These are phyloP conservation scores for Fusarium metavorans DNA, from an alignment of 2,329 filamentous ascomycete species.

Conservation along the genomic window DNA sequence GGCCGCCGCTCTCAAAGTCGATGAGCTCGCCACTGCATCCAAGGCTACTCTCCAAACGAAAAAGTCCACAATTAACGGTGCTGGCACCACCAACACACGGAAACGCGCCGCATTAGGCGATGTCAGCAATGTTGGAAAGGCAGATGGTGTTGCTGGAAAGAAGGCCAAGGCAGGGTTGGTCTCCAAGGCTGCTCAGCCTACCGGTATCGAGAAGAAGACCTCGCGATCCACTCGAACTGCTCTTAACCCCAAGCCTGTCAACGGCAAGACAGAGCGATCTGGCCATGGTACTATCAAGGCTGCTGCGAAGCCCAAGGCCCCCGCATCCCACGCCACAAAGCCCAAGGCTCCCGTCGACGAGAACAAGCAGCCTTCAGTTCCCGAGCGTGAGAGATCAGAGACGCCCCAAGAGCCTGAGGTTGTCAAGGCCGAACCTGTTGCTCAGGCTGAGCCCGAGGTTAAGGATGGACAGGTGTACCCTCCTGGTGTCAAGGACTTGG, in stretches of 20 bases:
- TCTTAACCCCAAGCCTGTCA: slow-evolving; percentile 74
- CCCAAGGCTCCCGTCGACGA: slow-evolving; percentile 71
- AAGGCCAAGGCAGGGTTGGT: slow-evolving; percentile 81
- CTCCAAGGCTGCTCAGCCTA: slow-evolving; percentile 84
- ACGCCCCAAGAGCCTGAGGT: slow-evolving; percentile 45
- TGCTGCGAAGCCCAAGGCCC: slow-evolving; percentile 73
- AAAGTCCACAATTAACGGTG: slow-evolving; percentile 67
- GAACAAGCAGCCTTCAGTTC: slow-evolving; percentile 68
- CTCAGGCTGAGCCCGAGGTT: slow-evolving; percentile 26
- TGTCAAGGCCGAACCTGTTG: slow-evolving; percentile 13
- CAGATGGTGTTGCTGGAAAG: slow-evolving; percentile 78
- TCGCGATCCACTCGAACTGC: slow-evolving; percentile 72
- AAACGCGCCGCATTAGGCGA: slow-evolving; percentile 91
- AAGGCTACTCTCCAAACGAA: slow-evolving; percentile 78
- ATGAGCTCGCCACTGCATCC: slow-evolving; percentile 68
- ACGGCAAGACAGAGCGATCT: slow-evolving; percentile 77
- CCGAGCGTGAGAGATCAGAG: slow-evolving; percentile 52
- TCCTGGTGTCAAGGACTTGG: slow-evolving; percentile 71
- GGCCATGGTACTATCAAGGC: slow-evolving; percentile 74
- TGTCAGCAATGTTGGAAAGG: slow-evolving; percentile 94
- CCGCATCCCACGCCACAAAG: slow-evolving; percentile 63
- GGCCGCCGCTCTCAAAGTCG: slow-evolving; percentile 78
- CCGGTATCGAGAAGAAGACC: slow-evolving; percentile 80
- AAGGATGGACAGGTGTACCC: slow-evolving; percentile 29
- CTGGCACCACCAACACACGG: slow-evolving; percentile 64